Conservation (phyloP, 2,329 filamentous ascomycete species). For the Epichloe sp. region DNA sequence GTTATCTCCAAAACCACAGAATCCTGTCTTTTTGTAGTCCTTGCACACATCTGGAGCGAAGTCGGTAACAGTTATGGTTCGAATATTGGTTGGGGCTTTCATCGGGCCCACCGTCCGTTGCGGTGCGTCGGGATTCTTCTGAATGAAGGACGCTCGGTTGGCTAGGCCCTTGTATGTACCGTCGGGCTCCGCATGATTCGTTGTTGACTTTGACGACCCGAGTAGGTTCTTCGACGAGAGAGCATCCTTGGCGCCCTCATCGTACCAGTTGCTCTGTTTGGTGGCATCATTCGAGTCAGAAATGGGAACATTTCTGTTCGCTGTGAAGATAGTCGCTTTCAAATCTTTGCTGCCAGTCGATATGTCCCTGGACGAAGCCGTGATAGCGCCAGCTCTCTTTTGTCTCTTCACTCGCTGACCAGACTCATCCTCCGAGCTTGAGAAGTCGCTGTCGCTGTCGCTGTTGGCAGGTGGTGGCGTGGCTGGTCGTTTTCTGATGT, state of each 20-base stretch:
- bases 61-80: constrained; percentile 81
- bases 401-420: constrained; percentile 70
- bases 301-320: constrained; percentile 50
- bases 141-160: constrained; percentile 61
- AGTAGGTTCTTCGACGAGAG: constrained; percentile 40
- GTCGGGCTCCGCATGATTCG: constrained; percentile 30
- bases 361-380: constrained; percentile 44
- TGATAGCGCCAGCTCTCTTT: constrained; percentile 54
- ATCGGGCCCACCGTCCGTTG: constrained; percentile 65
- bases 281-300: constrained; percentile 73
- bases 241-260: constrained; percentile 47
- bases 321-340: constrained; percentile 40
- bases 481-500: constrained; percentile 66
- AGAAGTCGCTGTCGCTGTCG: constrained; percentile 41
- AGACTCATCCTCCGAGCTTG: constrained; percentile 62
- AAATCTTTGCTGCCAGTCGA: constrained; percentile 23
- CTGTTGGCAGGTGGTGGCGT: constrained; percentile 59
- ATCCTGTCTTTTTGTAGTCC: constrained; percentile 72
- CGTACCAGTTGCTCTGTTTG: constrained; percentile 80
- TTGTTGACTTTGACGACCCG: constrained; percentile 36
- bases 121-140: constrained; percentile 66
- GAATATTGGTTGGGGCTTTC: constrained; percentile 78
- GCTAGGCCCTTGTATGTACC: constrained; percentile 68
- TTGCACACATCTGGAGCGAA: constrained; percentile 92
- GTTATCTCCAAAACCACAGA: constrained; percentile 27